phyloP scores from a whole-genome alignment of 169 alveolate species.

The Plasmodium gonderi region DNA sequence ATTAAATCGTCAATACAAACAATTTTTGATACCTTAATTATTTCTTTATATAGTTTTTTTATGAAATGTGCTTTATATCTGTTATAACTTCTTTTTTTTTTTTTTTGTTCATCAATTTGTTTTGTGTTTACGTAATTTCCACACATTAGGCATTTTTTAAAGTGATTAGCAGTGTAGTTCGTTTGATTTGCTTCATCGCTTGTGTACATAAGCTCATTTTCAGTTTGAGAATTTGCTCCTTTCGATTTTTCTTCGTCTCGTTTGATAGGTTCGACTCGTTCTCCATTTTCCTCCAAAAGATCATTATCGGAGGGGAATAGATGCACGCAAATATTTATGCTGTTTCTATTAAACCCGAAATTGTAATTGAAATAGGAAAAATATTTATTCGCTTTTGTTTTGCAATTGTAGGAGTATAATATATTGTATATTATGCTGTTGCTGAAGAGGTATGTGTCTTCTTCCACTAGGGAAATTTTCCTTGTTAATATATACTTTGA shows the following conservation, averaged over 20 bases:
- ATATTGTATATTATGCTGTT: slow-evolving; percentile 48
- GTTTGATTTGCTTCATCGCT: background rate
- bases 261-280: background rate
- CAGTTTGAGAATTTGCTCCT: background rate
- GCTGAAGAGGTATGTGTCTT: slow-evolving; percentile 43
- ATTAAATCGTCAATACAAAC: slow-evolving; percentile 32
- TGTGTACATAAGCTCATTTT: background rate
- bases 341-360: slow-evolving; percentile 18
- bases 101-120: slow-evolving; percentile 25
- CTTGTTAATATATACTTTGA: slow-evolving; percentile 58
- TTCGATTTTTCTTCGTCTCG: background rate
- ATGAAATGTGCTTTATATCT: slow-evolving; percentile 62
- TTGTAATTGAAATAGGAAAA: slow-evolving; percentile 25
- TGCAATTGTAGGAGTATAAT: slow-evolving; percentile 52
- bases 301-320: slow-evolving; percentile 37
- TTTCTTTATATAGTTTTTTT: slow-evolving; percentile 57
- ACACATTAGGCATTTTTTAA: slow-evolving; percentile 46
- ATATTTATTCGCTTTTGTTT: slow-evolving; percentile 4
- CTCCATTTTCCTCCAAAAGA: background rate
- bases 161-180: background rate
- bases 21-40: slow-evolving; percentile 53
- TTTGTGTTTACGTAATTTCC: slow-evolving; percentile 12
- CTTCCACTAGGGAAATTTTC: slow-evolving; percentile 66
- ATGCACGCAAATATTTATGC: slow-evolving; percentile 48
- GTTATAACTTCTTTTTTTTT: slow-evolving; percentile 27